Conservation (phyloP, 2,329 filamentous ascomycete genomes). For the Arthroderma uncinatum region DNA sequence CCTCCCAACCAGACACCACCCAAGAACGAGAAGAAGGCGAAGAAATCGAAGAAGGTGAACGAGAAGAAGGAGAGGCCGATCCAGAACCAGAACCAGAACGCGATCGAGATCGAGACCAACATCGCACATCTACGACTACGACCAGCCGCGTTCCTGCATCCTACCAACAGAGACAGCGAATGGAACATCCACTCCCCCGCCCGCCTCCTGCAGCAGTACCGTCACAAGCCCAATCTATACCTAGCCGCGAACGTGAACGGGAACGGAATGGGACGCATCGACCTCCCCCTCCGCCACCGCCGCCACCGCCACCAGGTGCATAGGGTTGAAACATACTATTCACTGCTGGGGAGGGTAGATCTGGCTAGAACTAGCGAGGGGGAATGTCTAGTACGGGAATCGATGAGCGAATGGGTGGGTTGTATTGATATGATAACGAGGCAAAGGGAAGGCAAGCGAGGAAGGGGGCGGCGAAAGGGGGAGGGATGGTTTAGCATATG, state of each 20-base stretch:
- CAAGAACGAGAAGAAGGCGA: not conserved
- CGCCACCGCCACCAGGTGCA: not conserved
- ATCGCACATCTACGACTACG: not conserved
- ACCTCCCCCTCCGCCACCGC: not conserved
- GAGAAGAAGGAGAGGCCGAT: not conserved
- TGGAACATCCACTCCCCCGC: constrained; percentile 9
- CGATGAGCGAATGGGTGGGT: no score
- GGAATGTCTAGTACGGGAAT: no score
- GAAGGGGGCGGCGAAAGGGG: no score
- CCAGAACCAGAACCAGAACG: not conserved
- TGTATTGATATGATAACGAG: no score
- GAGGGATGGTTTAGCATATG: no score
- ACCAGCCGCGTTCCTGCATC: constrained; percentile 10
- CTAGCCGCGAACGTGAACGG: not conserved
- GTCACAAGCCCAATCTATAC: constrained; percentile 5
- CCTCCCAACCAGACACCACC: not conserved
- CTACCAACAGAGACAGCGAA: constrained; percentile 5
- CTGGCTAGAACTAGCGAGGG: constrained; percentile 2
- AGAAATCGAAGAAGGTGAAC: not conserved
- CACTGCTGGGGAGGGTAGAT: constrained; percentile 5
- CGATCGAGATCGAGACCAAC: not conserved
- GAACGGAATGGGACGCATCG: not conserved
- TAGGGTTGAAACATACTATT: not conserved
- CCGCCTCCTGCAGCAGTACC: constrained; percentile 4
- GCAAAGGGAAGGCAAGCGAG: no score